Conservation (phyloP, 306 rosid genomes). For the Casuarina cunninghamiana region DNA sequence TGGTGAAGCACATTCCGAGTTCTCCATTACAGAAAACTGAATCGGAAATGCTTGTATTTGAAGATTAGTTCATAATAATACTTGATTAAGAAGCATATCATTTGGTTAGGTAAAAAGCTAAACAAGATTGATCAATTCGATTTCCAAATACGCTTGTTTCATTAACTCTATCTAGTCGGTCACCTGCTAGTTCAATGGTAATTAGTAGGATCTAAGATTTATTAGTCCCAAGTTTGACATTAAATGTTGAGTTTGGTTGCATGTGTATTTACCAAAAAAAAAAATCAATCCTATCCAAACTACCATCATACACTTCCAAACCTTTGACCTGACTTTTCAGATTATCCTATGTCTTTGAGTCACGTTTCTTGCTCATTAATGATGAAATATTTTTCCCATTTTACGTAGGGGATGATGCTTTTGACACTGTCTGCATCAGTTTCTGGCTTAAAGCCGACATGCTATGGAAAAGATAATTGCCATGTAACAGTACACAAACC, state of each 20-base stretch:
- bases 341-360: neutral
- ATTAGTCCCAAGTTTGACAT: too few species aligned
- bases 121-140: too few species aligned
- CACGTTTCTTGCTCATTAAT: neutral
- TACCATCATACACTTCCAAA: neutral
- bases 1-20: neutral
- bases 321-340: neutral
- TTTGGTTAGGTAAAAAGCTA: neutral
- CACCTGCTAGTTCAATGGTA: too few species aligned
- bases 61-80: neutral
- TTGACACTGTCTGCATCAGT: conserved; percentile 75
- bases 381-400: conserved; percentile 2
- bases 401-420: conserved; percentile 70
- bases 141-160: neutral
- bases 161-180: too few species aligned
- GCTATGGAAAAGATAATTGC: conserved; percentile 48
- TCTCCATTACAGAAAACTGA: neutral
- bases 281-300: neutral
- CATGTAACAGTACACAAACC: conserved; percentile 46
- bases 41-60: neutral
- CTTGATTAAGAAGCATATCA: neutral
- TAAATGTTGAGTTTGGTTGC: too few species aligned
- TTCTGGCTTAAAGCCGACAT: conserved; percentile 62
- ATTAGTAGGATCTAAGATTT: too few species aligned
- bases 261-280: too few species aligned